Percentiles rank a stretch among this genome's conserved stretches.
phyloP scores from a whole-genome alignment of 2,329 filamentous ascomycete species.

The Penicillium sp. region DNA sequence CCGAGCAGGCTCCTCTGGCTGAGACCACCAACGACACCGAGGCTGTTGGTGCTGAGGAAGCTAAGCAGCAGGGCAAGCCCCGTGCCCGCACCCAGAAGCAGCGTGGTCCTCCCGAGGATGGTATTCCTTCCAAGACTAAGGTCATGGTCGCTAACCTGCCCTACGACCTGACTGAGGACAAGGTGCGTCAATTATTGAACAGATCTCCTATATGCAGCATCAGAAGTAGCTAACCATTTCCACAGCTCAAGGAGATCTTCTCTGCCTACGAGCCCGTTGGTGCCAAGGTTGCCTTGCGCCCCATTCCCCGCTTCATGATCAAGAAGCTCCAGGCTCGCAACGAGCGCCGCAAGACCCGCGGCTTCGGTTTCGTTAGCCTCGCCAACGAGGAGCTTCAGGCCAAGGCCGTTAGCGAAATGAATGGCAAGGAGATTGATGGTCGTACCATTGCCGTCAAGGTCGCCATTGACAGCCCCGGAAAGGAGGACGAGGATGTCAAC shows the following conservation, averaged over 20 bases:
- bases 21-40: slow-evolving; percentile 56
- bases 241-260: slow-evolving; percentile 95
- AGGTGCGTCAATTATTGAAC: slow-evolving; percentile 57
- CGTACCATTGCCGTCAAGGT: slow-evolving; percentile 99
- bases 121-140: slow-evolving; percentile 98
- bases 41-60: slow-evolving; percentile 38
- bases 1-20: slow-evolving; percentile 54
- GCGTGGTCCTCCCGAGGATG: slow-evolving; percentile 95
- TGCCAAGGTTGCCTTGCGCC: slow-evolving; percentile 97
- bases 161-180: slow-evolving; percentile 96
- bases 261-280: slow-evolving; percentile 85
- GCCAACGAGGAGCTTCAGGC: slow-evolving; percentile 93
- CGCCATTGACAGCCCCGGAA: slow-evolving; percentile 98
- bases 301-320: slow-evolving; percentile 99
- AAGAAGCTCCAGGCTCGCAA: slow-evolving; percentile 99
- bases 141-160: slow-evolving; percentile 99
- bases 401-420: slow-evolving; percentile 98
- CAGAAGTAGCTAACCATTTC: background rate
- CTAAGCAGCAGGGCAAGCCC: slow-evolving; percentile 40
- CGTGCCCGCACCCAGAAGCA: slow-evolving; percentile 65
- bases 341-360: slow-evolving; percentile 97
- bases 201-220: too few relatives aligned
- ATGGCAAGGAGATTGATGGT: slow-evolving; percentile 98
- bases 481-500: slow-evolving; percentile 84
- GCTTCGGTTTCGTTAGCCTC: slow-evolving; percentile 97